Base-by-base conservation (phyloP, 2,329 filamentous ascomycete genomes). In the Ophiostoma novo-ulmi region DNA sequence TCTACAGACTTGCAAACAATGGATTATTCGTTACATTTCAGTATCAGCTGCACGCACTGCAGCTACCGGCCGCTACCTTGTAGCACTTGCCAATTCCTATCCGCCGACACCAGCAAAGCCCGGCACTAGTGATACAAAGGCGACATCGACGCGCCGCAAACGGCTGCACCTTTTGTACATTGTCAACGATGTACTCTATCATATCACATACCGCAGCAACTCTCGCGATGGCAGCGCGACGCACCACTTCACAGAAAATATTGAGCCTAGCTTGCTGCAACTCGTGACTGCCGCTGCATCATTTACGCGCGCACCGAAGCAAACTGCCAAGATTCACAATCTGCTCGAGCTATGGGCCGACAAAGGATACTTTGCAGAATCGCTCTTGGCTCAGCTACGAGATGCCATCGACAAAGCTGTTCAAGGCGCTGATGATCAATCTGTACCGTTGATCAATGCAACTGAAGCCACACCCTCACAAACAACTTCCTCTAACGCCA, bases 1-100 rank as follows among this genome's bases (percentile, higher is more conserved):
- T 13, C 26, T 31, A 81, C 87, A 97, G 93, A 91, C 88, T 84
- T 94, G 91, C 86, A 97, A 94, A 86, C 84, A 87, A 81, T 97
- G 92, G 92, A 89, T 94, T 76, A 81, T 93, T 77, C 85, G 85
- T 76, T 87, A 93, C 81, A 83, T 94, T 77, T 84, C 87, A 75
- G 85, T 85, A 71, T 95, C 92, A 72, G 79, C 85, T 71, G 82
- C 85, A 75, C 89, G 93, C 75, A 85, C 88, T 74, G 81, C 83
- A 71, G 86, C 89, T 61, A 81, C 96, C 74, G 91, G 87, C 75
- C 94, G 92, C 80, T 97, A 92, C 80, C 81, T 96, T 73, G 84
- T 85, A 73, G 87, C 89, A 67, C 81, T 94, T 72, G 85, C 90
- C 74, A 87, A 84, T 73, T 89, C 89, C 61, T 85, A 88, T 75